Evolutionary conservation across 2,329 filamentous ascomycete species (phyloP).

Genomic region (Phialocephala sp.): DNA sequence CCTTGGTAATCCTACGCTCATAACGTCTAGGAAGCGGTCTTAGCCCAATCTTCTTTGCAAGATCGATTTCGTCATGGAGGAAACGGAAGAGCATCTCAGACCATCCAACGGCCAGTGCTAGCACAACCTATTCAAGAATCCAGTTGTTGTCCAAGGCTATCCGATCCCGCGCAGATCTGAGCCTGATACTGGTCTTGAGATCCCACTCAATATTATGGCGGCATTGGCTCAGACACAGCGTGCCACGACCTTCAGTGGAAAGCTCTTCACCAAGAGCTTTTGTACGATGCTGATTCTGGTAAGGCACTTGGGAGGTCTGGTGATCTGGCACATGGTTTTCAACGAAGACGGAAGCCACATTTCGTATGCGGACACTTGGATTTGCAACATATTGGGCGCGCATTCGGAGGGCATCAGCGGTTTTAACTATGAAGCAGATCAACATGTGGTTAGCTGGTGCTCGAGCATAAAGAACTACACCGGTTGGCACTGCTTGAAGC

Average conservation of each 20-base stretch:
- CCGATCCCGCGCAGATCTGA: constrained; percentile 3
- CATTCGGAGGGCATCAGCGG: too few species aligned
- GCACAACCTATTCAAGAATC: constrained; percentile 18
- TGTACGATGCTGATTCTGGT: constrained; percentile 9
- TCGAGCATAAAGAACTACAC: constrained; percentile 9
- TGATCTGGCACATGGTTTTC: constrained; percentile 18
- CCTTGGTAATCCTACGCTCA: too few species aligned
- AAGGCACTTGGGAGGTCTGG: background rate
- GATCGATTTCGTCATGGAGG: background rate
- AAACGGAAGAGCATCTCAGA: background rate
- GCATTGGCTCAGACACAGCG: background rate
- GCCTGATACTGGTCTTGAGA: constrained; percentile 11
- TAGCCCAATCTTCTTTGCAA: background rate
- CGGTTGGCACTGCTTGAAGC: constrained; percentile 1
- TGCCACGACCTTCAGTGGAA: background rate
- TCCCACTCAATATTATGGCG: constrained; percentile 17
- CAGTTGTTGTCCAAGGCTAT: constrained; percentile 12
- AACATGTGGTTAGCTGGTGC: constrained; percentile 22
- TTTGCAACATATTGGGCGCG: background rate
- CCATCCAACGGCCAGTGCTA: constrained; percentile 5
- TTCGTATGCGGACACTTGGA: background rate
- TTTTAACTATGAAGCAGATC: too few species aligned
- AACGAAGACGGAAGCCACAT: background rate
- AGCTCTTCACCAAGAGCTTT: constrained; percentile 19
- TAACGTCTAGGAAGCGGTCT: too few species aligned